Evolutionary conservation across 2,329 filamentous ascomycete genomes (phyloP).

Genomic region (Microdochium paspali): DNA sequence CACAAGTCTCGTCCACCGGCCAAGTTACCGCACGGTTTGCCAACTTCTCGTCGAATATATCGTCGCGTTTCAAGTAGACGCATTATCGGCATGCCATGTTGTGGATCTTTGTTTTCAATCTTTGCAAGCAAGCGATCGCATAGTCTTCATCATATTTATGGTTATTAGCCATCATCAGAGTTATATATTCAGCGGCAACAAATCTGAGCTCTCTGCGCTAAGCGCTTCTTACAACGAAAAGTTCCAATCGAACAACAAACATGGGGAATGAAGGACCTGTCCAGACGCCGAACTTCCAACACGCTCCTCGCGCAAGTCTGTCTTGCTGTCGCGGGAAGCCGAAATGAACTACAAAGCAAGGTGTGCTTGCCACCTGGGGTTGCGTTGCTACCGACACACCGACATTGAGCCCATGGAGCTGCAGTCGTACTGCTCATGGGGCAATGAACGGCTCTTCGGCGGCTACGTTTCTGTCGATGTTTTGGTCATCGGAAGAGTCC

Average conservation of each 20-base stretch:
- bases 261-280: background rate
- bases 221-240: background rate
- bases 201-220: constrained; percentile 2
- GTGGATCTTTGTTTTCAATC: no score
- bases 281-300: constrained; percentile 1
- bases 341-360: background rate
- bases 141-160: background rate
- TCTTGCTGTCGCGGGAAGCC: background rate
- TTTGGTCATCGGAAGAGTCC: constrained; percentile 1
- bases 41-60: constrained; percentile 66
- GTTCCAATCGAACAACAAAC: constrained; percentile 1
- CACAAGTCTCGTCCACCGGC: constrained; percentile 47
- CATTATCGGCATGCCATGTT: no score
- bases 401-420: background rate
- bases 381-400: background rate
- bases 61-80: constrained; percentile 52
- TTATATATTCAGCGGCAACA: background rate
- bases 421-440: background rate
- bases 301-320: background rate
- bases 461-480: constrained; percentile 5
- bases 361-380: background rate
- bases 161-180: background rate
- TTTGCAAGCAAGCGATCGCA: no score
- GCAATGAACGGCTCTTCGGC: no score
- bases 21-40: constrained; percentile 56